Conservation (phyloP, 768 basidiomycete genomes). For the Nidularia pulvinata region DNA sequence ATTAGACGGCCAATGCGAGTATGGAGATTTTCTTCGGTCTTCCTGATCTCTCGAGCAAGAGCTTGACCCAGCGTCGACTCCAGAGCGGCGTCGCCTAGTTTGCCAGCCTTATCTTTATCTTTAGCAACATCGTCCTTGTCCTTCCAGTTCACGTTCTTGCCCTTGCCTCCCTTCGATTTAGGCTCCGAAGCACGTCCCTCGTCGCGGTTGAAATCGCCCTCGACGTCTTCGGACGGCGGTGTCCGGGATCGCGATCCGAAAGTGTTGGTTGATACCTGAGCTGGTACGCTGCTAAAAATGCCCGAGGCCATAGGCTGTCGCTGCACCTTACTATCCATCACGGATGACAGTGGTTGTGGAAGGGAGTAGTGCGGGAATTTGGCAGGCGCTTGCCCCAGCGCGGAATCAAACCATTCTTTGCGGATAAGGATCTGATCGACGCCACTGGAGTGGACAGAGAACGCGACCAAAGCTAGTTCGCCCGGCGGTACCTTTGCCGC, state of each 20-base stretch:
- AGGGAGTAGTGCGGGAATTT: conserved; percentile 59
- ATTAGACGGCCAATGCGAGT: conserved; percentile 77
- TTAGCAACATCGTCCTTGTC: conserved; percentile 27
- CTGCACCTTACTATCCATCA: conserved; percentile 18
- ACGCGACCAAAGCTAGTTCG: conserved; percentile 81
- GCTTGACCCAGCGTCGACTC: conserved; percentile 59
- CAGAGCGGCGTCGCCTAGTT: conserved; percentile 27
- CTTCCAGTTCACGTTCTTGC: conserved; percentile 64
- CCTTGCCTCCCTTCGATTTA: conserved; percentile 40
- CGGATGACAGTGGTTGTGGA: conserved; percentile 21
- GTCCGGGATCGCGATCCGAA: conserved; percentile 54
- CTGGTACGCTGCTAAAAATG: conserved; percentile 10
- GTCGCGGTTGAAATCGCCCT: conserved; percentile 61
- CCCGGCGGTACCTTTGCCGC: conserved; percentile 79
- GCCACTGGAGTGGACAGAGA: conserved; percentile 88
- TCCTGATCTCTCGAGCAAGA: conserved; percentile 76
- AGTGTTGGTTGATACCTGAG: conserved; percentile 11
- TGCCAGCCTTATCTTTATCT: conserved; percentile 36
- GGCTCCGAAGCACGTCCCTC: conserved; percentile 51
- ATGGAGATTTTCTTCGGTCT: conserved; percentile 81
- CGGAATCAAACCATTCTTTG: conserved; percentile 84
- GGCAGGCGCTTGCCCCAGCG: conserved; percentile 49
- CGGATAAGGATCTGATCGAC: conserved; percentile 88
- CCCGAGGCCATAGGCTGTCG: conserved; percentile 8
- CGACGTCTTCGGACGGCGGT: conserved; percentile 75